Evolutionary conservation across 169 alveolate species (phyloP).

Genomic region (Plasmodium gallinaceum): DNA sequence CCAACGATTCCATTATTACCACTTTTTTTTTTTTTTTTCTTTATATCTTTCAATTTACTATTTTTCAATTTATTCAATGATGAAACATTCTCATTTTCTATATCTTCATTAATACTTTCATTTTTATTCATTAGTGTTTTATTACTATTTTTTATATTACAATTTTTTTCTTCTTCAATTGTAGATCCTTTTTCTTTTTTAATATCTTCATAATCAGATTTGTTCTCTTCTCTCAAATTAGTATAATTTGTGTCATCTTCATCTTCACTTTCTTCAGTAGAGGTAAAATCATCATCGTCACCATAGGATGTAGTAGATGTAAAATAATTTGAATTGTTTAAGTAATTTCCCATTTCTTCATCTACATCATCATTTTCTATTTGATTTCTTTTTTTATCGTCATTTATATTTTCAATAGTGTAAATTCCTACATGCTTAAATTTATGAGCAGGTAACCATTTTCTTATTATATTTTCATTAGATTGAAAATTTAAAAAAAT

Average conservation of each 20-base stretch:
- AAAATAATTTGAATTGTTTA: not conserved
- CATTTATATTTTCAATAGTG: conserved; percentile 48
- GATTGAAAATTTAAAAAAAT: conserved; percentile 48
- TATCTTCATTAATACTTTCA: not conserved
- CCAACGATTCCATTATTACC: not conserved
- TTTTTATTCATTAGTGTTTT: not conserved
- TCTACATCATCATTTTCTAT: conserved; percentile 4
- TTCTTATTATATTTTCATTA: conserved; percentile 63
- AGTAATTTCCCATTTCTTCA: not conserved
- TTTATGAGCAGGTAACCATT: conserved; percentile 71
- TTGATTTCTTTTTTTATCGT: not conserved
- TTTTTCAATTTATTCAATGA: not conserved
- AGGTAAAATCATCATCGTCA: too few relatives aligned
- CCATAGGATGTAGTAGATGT: too few relatives aligned
- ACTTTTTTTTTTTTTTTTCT: not conserved
- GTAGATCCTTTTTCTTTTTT: too few relatives aligned
- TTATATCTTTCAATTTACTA: not conserved
- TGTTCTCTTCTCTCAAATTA: too few relatives aligned
- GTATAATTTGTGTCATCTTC: not conserved
- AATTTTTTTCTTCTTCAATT: too few relatives aligned
- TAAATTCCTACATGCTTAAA: conserved; percentile 76
- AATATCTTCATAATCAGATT: too few relatives aligned
- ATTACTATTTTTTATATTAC: not conserved
- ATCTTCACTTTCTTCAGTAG: not conserved
- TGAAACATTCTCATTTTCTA: not conserved